A percentile compares a stretch with the other conserved stretches of the same genome.
These are phyloP conservation scores for Ophiognomonia clavigignenti-juglandacearum DNA, from an alignment of 2,329 filamentous ascomycete genomes.

Conservation along the genomic window DNA sequence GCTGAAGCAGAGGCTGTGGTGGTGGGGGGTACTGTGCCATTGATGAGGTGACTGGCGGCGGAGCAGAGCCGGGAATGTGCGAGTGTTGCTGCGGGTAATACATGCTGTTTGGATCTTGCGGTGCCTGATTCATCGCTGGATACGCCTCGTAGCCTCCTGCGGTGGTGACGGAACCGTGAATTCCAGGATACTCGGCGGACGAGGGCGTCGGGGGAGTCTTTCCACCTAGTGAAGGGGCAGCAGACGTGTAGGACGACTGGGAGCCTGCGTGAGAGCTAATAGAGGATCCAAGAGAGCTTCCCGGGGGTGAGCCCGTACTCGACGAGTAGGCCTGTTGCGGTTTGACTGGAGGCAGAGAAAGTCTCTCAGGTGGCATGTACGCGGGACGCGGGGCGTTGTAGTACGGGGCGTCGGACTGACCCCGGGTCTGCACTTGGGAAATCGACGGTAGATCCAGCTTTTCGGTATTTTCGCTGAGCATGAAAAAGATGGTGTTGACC, in stretches of 20 bases:
- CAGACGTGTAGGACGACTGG: constrained; percentile 50
- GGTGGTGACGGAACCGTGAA: constrained; percentile 29
- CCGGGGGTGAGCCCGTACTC: constrained; percentile 69
- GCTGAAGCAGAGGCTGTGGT: constrained; percentile 71
- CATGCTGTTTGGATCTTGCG: constrained; percentile 59
- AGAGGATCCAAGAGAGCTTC: constrained; percentile 66
- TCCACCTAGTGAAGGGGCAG: constrained; percentile 55
- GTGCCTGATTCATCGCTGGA: constrained; percentile 73
- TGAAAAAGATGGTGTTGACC: constrained; percentile 13
- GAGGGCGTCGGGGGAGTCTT: constrained; percentile 72
- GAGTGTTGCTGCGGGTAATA: constrained; percentile 62
- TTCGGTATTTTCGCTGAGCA: constrained; percentile 54
- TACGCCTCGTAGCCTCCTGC: constrained; percentile 36
- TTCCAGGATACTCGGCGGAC: constrained; percentile 45
- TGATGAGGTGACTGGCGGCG: constrained; percentile 68
- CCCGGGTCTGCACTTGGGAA: constrained; percentile 76
- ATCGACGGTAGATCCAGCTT: constrained; percentile 93
- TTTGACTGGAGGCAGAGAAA: constrained; percentile 65
- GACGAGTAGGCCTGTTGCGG: constrained; percentile 67
- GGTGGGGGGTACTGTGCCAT: constrained; percentile 76
- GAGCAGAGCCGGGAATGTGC: constrained; percentile 75
- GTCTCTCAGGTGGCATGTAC: constrained; percentile 64
- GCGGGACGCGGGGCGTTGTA: constrained; percentile 63
- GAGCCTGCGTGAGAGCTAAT: constrained; percentile 46
- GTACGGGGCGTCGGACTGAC: constrained; percentile 65